Evolutionary conservation across 805 yeast genomes (phyloP), one percentile per base, ranked within the genome.

Genomic region (Candida michaelii): DNA sequence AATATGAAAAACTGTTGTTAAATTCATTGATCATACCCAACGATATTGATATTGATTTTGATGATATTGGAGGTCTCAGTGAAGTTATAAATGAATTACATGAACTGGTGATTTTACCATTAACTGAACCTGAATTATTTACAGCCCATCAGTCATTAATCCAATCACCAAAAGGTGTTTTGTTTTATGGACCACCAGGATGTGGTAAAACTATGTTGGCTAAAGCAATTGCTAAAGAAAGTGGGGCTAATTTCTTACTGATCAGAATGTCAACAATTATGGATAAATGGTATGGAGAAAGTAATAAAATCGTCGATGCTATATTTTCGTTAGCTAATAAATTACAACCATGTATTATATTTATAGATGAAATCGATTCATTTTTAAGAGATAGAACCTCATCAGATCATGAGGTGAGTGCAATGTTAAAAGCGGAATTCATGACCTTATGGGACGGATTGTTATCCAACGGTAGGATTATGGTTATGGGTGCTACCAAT

Each of bases 391-490:
- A 89, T 57, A 76, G 99, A 48, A 76, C 83, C 14, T 76, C 88
- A 1, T 71, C 74, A 37, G 99, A 91, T 64, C 97, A 91, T 65
- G 99, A 91, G 64, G 89, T 88, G n/a, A 89, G 96, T 23, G 88
- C 97, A 0, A 83, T 85, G 77, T 71, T 91, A 48, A 91, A 91
- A 64, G 96, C 98, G 0, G 98, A 91, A 63, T 93, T 91, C 57
- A 91, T 91, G 97, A 89, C 97, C 0, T 68, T 91, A 39, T 91
- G 98, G 98, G 99, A 91, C 62, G 99, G 99, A 0, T 69, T 91
- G 24, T 65, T 77, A 6, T 76, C 85, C 8, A 79, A 82, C 45
- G 95, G 96, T 1, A 73, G 96, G 36, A 77, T 93, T 4, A 68
- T 91, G 69, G 89, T 91, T 2, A 76, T 91, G 54, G 99, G 98